Conservation (phyloP, 1,284 basidiomycete species). For the Coniferiporia sulphurascens region DNA sequence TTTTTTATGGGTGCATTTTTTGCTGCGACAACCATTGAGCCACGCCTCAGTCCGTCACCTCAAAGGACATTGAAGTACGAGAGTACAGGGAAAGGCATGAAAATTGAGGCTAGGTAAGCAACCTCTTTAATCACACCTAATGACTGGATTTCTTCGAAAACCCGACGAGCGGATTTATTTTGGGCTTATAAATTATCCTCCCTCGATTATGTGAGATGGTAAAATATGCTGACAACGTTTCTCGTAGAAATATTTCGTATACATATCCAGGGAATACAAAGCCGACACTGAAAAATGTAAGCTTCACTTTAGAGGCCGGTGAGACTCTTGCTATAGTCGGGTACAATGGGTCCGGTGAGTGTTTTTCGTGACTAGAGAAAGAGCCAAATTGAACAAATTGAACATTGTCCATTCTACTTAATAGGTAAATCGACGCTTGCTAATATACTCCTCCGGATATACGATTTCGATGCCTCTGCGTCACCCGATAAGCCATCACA, state of each 20-base stretch:
- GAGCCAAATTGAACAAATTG: neutral
- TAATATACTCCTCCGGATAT: constrained; percentile 69
- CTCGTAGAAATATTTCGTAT: constrained; percentile 57
- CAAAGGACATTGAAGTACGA: constrained; percentile 46
- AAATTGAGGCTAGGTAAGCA: constrained; percentile 60
- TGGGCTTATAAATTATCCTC: neutral
- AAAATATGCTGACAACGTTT: constrained; percentile 17
- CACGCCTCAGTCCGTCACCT: constrained; percentile 54
- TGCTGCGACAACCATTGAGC: constrained; percentile 64
- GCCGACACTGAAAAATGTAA: constrained; percentile 63
- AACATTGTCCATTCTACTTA: neutral
- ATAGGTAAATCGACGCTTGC: constrained; percentile 79
- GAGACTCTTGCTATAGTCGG: constrained; percentile 81
- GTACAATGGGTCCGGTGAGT: constrained; percentile 70
- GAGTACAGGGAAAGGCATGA: constrained; percentile 49
- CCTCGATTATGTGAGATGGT: neutral
- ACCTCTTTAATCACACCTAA: neutral
- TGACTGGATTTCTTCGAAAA: neutral
- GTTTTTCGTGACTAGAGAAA: neutral
- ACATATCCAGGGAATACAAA: constrained; percentile 69
- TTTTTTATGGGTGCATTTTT: constrained; percentile 81
- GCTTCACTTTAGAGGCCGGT: constrained; percentile 62
- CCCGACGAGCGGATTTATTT: neutral
- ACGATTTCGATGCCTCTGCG: constrained; percentile 60
- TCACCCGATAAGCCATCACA: constrained; percentile 23